Percentiles rank a stretch among this genome's conserved stretches.
These are phyloP conservation scores for Rosa chinensis DNA, from an alignment of 306 rosid genomes.

Conservation along the genomic window DNA sequence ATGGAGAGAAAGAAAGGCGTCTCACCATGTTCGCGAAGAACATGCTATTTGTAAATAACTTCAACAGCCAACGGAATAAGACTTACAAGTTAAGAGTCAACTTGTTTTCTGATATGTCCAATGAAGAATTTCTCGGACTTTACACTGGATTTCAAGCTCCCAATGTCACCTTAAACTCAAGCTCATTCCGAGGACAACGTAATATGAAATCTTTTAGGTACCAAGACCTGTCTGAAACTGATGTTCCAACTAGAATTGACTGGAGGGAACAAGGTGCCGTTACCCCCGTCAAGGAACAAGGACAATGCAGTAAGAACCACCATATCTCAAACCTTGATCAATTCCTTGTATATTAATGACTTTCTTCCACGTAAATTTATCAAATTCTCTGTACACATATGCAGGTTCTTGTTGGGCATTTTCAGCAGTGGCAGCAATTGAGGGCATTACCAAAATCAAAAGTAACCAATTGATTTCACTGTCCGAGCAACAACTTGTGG, in stretches of 20 bases:
- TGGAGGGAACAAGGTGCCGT: slow-evolving; percentile 49
- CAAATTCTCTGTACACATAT: neutral
- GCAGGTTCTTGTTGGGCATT: slow-evolving; percentile 28
- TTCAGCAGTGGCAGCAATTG: slow-evolving; percentile 12
- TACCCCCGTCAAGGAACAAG: slow-evolving; percentile 19
- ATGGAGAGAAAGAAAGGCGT: slow-evolving; percentile 25
- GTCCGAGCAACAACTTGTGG: slow-evolving; percentile 38
- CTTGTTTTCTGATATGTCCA: slow-evolving; percentile 26
- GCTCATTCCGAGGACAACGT: neutral
- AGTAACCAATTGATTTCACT: slow-evolving; percentile 21
- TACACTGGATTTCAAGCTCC: slow-evolving; percentile 21
- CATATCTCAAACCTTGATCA: neutral
- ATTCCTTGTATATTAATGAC: neutral
- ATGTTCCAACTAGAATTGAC: slow-evolving; percentile 26
- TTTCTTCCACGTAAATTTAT: neutral
- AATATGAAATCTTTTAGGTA: slow-evolving; percentile 21
- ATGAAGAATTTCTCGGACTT: slow-evolving; percentile 22
- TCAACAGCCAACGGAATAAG: slow-evolving; percentile 19
- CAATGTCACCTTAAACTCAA: neutral
- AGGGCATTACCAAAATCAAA: slow-evolving; percentile 22
- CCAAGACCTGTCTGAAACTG: slow-evolving; percentile 18
- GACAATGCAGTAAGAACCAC: slow-evolving; percentile 4
- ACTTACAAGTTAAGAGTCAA: slow-evolving; percentile 26
- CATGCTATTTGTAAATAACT: slow-evolving; percentile 21
- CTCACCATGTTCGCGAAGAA: slow-evolving; percentile 32